Conservation (phyloP, 169 alveolate genomes). For the Sarcocystis neurona region DNA sequence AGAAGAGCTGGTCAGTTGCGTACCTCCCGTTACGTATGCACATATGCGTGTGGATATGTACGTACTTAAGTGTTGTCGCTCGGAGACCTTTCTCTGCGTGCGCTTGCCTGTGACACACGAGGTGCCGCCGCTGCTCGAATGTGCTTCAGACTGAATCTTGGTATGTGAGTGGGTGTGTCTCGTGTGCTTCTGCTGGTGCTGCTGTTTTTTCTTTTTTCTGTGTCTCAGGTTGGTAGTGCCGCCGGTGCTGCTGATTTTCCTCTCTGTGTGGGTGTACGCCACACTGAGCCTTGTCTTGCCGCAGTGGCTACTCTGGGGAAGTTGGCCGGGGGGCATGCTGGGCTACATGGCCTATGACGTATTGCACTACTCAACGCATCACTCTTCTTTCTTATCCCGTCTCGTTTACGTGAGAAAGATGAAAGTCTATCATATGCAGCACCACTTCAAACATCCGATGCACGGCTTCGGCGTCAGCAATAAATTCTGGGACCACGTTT, state of each 20-base stretch:
- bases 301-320: conserved; percentile 30
- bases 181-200: neutral
- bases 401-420: conserved; percentile 58
- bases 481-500: conserved; percentile 77
- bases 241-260: conserved; percentile 64
- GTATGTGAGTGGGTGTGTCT: too few relatives aligned
- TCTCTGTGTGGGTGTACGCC: conserved; percentile 12
- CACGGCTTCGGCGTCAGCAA: conserved; percentile 75
- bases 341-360: conserved; percentile 73
- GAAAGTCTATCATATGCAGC: conserved; percentile 74
- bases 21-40: neutral
- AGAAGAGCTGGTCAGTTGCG: neutral
- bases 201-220: neutral
- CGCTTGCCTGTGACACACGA: neutral
- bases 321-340: conserved; percentile 63
- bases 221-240: conserved; percentile 75
- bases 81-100: neutral
- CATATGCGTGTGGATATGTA: neutral
- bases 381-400: neutral
- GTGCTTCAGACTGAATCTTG: too few relatives aligned
- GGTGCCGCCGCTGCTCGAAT: too few relatives aligned
- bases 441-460: conserved; percentile 70
- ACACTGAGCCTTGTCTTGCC: conserved; percentile 55
- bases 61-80: neutral
- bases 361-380: conserved; percentile 75